These are phyloP conservation scores for Candida sakaeoensis DNA, from an alignment of 805 yeast genomes.

Conservation along the genomic window DNA sequence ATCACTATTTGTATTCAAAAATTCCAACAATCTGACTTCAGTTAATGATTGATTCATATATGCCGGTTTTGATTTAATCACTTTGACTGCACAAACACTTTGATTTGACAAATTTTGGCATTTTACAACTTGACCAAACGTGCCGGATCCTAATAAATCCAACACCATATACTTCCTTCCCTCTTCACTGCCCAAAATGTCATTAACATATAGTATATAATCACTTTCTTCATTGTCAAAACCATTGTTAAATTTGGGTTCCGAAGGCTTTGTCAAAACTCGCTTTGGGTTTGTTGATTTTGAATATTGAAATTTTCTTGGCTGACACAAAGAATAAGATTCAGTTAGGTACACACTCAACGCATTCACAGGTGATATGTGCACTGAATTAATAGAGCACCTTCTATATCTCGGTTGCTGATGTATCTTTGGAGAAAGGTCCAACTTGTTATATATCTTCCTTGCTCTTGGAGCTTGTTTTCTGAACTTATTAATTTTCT, in stretches of 20 bases:
- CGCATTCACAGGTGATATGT: slow-evolving; percentile 77
- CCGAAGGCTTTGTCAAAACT: slow-evolving; percentile 88
- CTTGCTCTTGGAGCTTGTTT: slow-evolving; percentile 47
- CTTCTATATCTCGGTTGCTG: slow-evolving; percentile 67
- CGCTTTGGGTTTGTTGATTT: slow-evolving; percentile 85
- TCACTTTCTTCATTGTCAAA: slow-evolving; percentile 85
- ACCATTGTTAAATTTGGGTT: slow-evolving; percentile 77
- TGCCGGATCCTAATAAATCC: slow-evolving; percentile 92
- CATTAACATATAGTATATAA: slow-evolving; percentile 91
- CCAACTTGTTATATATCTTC: slow-evolving; percentile 41
- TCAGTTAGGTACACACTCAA: slow-evolving; percentile 73
- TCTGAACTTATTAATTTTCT: slow-evolving; percentile 17
- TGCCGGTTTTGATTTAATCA: slow-evolving; percentile 88
- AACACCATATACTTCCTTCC: slow-evolving; percentile 84
- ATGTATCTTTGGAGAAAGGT: slow-evolving; percentile 59
- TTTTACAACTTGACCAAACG: slow-evolving; percentile 97
- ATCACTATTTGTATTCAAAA: slow-evolving; percentile 62
- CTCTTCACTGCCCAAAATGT: slow-evolving; percentile 81
- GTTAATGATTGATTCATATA: slow-evolving; percentile 87
- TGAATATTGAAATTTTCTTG: slow-evolving; percentile 71
- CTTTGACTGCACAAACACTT: slow-evolving; percentile 90
- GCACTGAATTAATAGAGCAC: slow-evolving; percentile 59
- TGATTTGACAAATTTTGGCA: slow-evolving; percentile 79
- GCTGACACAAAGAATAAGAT: slow-evolving; percentile 81
- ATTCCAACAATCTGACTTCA: slow-evolving; percentile 84